Evolutionary conservation across 345 rosid genomes (phyloP), one percentile per base, ranked within the genome.

Genomic region (Luvunga scandens): DNA sequence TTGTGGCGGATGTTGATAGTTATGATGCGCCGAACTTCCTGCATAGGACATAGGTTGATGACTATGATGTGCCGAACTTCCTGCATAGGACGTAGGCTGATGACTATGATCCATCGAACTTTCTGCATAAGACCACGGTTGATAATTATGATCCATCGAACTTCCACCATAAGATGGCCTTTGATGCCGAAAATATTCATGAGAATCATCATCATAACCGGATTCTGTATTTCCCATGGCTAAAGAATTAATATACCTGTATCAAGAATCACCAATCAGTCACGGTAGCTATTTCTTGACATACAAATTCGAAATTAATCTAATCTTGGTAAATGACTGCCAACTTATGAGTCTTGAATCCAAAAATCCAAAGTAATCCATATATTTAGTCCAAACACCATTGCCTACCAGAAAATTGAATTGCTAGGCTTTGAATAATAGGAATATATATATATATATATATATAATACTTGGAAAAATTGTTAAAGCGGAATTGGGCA

Each of bases 221-320:
- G 87, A 84, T 75, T 81, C 81, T 9, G 69, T 64, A 79, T 84
- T 89, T 71, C 89, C 88, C 89, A 78, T 87, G 53, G 66, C 36
- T 9, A 8, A 73, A 18, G 39, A 62, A 70, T 27, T 75, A 10
- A 10, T 69, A 67, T 64, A 74, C 71, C 83, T 77, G 56, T 21
- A 73, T 45, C 59, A 71, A 57, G 63, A 42, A 63, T n/a, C 70
- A 38, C 6, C 59, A 62, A 42, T 28, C 30, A 21, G 38, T 7
- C 38, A 75, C 18, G 73, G 31, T 7, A 64, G 24, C 22, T n/a
- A n/a, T 18, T 33, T 39, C 59, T 72, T 27, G 21, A 71, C 2
- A 28, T 45, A 42, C 9, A 76, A 63, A 38, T 16, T 18, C 19
- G 5, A 38, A 42, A 19, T 18, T 19, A 39, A 42, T 16, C 14